These are phyloP conservation scores for Penicillium hordei DNA, from an alignment of 2,329 filamentous ascomycete genomes.

Conservation along the genomic window DNA sequence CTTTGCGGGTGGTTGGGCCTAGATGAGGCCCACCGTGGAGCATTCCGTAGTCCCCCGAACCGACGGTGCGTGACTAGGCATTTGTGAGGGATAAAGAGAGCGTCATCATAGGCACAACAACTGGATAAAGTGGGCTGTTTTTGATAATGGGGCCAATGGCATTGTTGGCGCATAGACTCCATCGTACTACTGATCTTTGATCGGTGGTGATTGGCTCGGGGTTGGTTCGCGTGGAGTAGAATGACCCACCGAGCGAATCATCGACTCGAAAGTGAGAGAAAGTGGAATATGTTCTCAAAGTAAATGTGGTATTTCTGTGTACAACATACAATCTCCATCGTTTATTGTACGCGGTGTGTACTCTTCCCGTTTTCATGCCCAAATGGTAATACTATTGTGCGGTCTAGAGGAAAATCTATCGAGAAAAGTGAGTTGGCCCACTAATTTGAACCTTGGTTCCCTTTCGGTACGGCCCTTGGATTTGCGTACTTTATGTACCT, in stretches of 20 bases:
- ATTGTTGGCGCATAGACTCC: constrained; percentile 17
- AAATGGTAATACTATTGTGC: neutral
- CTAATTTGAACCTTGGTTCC: constrained; percentile 11
- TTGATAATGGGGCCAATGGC: constrained; percentile 12
- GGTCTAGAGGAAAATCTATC: neutral
- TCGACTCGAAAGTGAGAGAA: neutral
- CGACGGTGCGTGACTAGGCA: constrained; percentile 12
- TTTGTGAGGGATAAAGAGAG: constrained; percentile 1
- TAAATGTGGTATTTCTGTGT: neutral
- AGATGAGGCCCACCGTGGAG: constrained; percentile 25
- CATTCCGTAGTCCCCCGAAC: constrained; percentile 26
- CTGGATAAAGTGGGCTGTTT: constrained; percentile 4
- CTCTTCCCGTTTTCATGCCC: neutral
- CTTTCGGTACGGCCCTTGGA: constrained; percentile 22
- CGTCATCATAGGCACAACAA: neutral
- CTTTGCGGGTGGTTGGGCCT: constrained; percentile 21
- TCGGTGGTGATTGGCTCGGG: neutral
- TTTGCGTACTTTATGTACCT: neutral
- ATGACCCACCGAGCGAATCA: constrained; percentile 4
- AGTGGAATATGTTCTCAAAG: neutral
- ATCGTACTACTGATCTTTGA: constrained; percentile 17
- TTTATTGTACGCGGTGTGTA: constrained; percentile 1
- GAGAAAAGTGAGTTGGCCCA: constrained; percentile 1
- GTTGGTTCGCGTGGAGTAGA: constrained; percentile 1
- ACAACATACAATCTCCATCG: constrained; percentile 1